Evolutionary conservation across 169 alveolate species (phyloP), one percentile per base, ranked within the genome.

Genomic region (Babesia sp.): DNA sequence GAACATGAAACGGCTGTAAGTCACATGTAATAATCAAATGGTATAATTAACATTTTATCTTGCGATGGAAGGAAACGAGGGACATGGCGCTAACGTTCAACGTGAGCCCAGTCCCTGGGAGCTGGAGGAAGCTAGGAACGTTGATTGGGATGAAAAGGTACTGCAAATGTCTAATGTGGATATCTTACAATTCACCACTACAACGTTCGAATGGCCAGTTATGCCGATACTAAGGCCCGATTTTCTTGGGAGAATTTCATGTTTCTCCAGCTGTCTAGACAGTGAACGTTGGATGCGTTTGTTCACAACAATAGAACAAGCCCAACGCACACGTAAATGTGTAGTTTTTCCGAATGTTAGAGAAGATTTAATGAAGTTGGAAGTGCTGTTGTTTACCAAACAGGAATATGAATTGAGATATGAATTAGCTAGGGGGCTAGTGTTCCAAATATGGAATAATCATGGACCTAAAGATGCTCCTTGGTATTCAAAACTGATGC

Each of bases 401-500:
- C 34, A n/a, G 28, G 9, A 31, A 20, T 22, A 20, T 0, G 56
- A 42, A 26, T 11, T 12, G 41, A n/a, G 79, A 37, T 4, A 28
- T 28, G 44, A 54, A 56, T 46, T 69, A 1, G 56, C 48, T 9
- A 20, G 70, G 42, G 79, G 79, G 34, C 79, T 69, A 18, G 1
- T 69, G 6, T 20, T 26, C 56, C 58, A 29, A 33, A 36, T 54
- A 8, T 56, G 67, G 67, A 63, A 34, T 22, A 29, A 34, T 31
- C 45, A 24, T 22, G 20, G 46, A 14, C 79, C 69, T 9, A 69
- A 24, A 0, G n/a, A n/a, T n/a, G 69, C 59, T 22, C 79, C 79
- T 16, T 69, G 79, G 79, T 39, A 69, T 57, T 51, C 79, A 9
- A 53, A 36, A 39, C 4, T 24, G 44, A 53, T 50, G 74, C 74